Percentiles rank a stretch among this genome's conserved stretches.
These are phyloP conservation scores for Erodium maritimum DNA, from an alignment of 345 rosid species.

Conservation along the genomic window DNA sequence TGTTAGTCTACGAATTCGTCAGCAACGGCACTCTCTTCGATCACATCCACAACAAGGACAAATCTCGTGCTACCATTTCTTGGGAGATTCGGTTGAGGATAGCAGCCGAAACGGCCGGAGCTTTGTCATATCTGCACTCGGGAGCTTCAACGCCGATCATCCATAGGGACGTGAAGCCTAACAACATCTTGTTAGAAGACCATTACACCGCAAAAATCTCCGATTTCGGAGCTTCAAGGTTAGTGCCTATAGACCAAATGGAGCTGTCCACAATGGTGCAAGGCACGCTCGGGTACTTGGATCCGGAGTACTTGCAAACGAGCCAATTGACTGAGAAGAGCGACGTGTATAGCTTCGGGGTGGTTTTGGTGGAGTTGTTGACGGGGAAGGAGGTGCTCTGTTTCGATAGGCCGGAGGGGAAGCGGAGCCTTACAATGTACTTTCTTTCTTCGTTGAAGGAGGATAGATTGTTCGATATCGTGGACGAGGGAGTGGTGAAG, in stretches of 20 bases:
- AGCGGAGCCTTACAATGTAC: constrained; percentile 19
- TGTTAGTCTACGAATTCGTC: constrained; percentile 32
- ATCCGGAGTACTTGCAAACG: constrained; percentile 14
- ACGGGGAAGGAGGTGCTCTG: constrained; percentile 24
- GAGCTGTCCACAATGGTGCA: constrained; percentile 20
- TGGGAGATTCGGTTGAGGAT: constrained; percentile 30
- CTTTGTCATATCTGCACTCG: constrained; percentile 25
- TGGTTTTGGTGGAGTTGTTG: constrained; percentile 29
- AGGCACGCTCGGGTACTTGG: constrained; percentile 17
- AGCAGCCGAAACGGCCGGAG: constrained; percentile 22
- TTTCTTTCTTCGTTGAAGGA: constrained; percentile 18
- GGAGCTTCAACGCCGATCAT: constrained; percentile 23
- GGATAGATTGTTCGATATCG: constrained; percentile 15
- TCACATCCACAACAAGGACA: constrained; percentile 20
- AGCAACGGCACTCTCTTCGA: constrained; percentile 30
- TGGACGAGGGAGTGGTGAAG: constrained; percentile 8
- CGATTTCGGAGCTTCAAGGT: constrained; percentile 40
- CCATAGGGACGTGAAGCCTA: constrained; percentile 30
- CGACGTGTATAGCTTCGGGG: constrained; percentile 20
- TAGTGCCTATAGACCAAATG: constrained; percentile 28
- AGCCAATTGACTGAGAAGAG: constrained; percentile 13
- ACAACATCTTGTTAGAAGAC: constrained; percentile 31
- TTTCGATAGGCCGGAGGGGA: constrained; percentile 6
- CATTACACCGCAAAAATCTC: constrained; percentile 29
- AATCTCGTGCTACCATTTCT: constrained; percentile 8